Base-by-base conservation (phyloP, 805 yeast species). In the Lachancea fermentati region DNA sequence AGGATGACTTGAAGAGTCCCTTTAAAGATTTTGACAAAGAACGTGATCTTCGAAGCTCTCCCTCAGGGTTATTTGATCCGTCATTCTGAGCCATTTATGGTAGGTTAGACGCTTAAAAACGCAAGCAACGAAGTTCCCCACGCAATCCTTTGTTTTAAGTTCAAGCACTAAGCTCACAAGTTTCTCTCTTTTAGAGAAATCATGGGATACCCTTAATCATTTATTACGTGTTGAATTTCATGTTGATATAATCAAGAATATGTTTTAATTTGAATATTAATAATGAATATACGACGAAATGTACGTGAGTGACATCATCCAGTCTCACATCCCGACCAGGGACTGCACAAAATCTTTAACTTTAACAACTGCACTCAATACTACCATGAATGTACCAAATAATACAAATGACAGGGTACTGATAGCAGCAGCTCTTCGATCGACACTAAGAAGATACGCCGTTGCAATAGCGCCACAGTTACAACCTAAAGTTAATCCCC, bases 391-490 rank as follows among this genome's bases (percentile, higher is more conserved):
- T 0, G 88, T 78, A 4, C 94, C 94, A 55, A 76, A 85, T 15
- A 82, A 55, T 15, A 81, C 78, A 60, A 85, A 85, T 46, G 84
- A 72, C 51, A 85, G 67, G 4, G 82, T 73, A 45, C 86, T 77
- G 71, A 85, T 76, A 2, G 88, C 85, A 1, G 88, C 89, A 12
- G 93, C 91, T 49, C 91, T 67, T 11, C 93, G 84, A 52, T 84
- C 88, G 24, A 72, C 71, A 19, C 75, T 74, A 26, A 85, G 60
- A 34, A 85, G 62, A 58, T 81, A 82, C 0, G 91, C 89, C 2
- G 94, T 82, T 3, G 88, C 85, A 37, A 85, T 81, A 1, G 95
- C 94, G 7, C 89, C 86, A 54, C 89, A 82, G 53, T 81, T 81
- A 37, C 81, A 72, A 4, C 94, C 95, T 36, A 83, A 62, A 0